Conservation (phyloP, 805 yeast species). For the Zygoascus bituminiphila region DNA sequence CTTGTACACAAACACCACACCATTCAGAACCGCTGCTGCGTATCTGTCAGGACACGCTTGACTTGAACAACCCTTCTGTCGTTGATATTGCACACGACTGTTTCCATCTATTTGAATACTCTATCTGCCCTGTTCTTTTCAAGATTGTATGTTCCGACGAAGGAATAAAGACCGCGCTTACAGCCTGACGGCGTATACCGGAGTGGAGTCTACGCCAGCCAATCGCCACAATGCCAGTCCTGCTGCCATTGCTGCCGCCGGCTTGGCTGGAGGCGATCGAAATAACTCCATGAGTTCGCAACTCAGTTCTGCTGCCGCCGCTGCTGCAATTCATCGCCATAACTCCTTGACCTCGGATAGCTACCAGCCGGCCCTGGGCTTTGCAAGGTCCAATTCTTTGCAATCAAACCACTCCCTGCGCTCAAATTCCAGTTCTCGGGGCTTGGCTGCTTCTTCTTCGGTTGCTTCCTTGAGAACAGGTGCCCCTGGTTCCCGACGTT, state of each 20-base stretch:
- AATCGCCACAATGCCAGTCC: conserved; percentile 26
- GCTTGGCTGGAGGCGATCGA: conserved; percentile 23
- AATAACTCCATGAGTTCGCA: conserved; percentile 15
- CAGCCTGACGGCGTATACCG: conserved; percentile 26
- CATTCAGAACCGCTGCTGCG: too few species aligned
- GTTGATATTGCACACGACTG: not conserved
- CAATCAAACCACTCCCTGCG: not conserved
- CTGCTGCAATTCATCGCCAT: conserved; percentile 30
- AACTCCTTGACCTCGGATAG: conserved; percentile 12
- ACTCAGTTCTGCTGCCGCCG: conserved; percentile 29
- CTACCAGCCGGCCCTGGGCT: conserved; percentile 1
- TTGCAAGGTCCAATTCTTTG: not conserved
- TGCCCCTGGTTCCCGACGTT: not conserved
- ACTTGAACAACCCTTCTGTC: not conserved
- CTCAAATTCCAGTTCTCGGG: not conserved
- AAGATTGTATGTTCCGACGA: conserved; percentile 4
- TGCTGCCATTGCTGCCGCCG: conserved; percentile 57
- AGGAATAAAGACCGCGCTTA: conserved; percentile 17
- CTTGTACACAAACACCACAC: too few species aligned
- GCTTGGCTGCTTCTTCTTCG: not conserved
- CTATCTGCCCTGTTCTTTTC: not conserved
- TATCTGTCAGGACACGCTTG: too few species aligned
- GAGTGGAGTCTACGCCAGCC: conserved; percentile 24
- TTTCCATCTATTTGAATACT: too few species aligned
- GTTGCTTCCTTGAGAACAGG: not conserved